Evolutionary conservation across 768 basidiomycete genomes (phyloP).

Genomic region (Boletus rex-veris): DNA sequence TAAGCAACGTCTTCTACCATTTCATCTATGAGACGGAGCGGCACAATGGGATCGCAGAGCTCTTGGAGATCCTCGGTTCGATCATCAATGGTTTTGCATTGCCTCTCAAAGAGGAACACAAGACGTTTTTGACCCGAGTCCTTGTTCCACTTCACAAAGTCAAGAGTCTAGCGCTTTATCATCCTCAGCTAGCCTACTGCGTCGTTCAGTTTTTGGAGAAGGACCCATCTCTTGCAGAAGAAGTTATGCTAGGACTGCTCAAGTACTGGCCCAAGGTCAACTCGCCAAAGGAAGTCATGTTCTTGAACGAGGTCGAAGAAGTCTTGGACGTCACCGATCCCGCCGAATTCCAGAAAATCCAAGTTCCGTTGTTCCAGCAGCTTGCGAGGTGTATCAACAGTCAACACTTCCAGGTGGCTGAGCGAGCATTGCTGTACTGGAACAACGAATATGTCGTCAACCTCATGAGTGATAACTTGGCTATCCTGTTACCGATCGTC

Average conservation of each 20-base stretch:
- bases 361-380: constrained; percentile 88
- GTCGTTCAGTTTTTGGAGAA: constrained; percentile 99
- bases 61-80: constrained; percentile 95
- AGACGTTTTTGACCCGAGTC: constrained; percentile 91
- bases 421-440: constrained; percentile 96
- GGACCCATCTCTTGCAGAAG: constrained; percentile 86
- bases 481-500: constrained; percentile 87
- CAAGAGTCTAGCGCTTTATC: constrained; percentile 95
- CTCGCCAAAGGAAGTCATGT: constrained; percentile 99
- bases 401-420: constrained; percentile 99
- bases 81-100: constrained; percentile 99
- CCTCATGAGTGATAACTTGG: constrained; percentile 95
- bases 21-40: constrained; percentile 99
- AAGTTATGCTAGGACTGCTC: constrained; percentile 94
- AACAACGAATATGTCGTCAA: constrained; percentile 99
- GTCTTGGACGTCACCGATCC: constrained; percentile 98
- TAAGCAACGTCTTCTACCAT: constrained; percentile 99
- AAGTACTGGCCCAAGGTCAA: constrained; percentile 99
- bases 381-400: constrained; percentile 96
- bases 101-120: constrained; percentile 98
- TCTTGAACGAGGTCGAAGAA: constrained; percentile 98
- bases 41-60: constrained; percentile 98
- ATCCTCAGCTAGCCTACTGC: constrained; percentile 98
- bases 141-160: constrained; percentile 97
- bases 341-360: constrained; percentile 93